Percentiles rank a stretch among this genome's conserved stretches.
phyloP scores from a whole-genome alignment of 805 yeast species.

The Nakazawaea anatomiae region DNA sequence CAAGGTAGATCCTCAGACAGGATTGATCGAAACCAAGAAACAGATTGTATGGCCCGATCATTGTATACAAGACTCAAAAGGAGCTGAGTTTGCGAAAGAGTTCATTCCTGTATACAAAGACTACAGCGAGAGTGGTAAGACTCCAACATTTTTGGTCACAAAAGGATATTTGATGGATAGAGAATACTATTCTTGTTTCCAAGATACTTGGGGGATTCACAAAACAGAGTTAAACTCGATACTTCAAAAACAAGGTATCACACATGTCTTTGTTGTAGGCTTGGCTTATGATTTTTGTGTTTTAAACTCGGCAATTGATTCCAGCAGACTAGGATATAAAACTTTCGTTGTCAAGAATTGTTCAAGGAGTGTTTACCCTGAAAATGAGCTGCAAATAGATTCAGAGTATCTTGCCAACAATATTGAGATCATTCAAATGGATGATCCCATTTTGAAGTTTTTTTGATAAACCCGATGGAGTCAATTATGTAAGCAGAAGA shows the following conservation, averaged over 20 bases:
- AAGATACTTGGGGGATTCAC: conserved; percentile 70
- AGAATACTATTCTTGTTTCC: conserved; percentile 85
- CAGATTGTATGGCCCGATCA: conserved; percentile 87
- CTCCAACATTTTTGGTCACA: conserved; percentile 39
- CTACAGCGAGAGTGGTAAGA: conserved; percentile 28
- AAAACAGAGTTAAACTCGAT: conserved; percentile 56
- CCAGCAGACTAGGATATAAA: conserved; percentile 53
- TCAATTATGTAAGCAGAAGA: not conserved
- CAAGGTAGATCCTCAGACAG: conserved; percentile 20
- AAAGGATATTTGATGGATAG: conserved; percentile 71
- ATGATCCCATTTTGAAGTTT: not conserved
- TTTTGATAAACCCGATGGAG: not conserved
- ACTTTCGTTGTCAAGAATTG: conserved; percentile 57
- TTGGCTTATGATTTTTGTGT: conserved; percentile 88
- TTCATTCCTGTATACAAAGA: conserved; percentile 30
- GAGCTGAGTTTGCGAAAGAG: conserved; percentile 55
- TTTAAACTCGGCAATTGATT: conserved; percentile 65
- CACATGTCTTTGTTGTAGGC: conserved; percentile 70
- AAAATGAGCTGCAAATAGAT: conserved; percentile 29
- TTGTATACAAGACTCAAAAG: conserved; percentile 68
- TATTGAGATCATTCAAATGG: conserved; percentile 1
- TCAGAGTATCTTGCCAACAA: not conserved
- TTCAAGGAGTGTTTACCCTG: conserved; percentile 50
- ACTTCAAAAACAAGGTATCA: conserved; percentile 40
- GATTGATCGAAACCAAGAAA: conserved; percentile 14